Conservation (phyloP, 2,329 filamentous ascomycete species). For the Fusarium fracticaudum region DNA sequence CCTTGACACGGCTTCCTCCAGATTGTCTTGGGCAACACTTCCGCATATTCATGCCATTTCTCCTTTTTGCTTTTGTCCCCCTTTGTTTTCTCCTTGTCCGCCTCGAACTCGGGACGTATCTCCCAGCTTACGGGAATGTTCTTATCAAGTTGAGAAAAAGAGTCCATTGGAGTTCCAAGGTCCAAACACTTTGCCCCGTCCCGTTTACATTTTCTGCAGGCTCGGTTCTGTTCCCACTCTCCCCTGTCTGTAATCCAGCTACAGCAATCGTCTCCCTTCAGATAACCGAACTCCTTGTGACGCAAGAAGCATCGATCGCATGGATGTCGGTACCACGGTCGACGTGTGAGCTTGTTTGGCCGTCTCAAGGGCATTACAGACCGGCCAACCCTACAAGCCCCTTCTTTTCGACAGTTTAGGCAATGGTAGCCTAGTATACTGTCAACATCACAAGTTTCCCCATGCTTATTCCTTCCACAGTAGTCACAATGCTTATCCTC, state of each 20-base stretch:
- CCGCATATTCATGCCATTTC: slow-evolving; percentile 6
- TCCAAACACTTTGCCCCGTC: slow-evolving; percentile 15
- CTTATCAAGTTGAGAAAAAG: background rate
- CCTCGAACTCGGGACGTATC: slow-evolving; percentile 7
- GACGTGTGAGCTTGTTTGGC: slow-evolving; percentile 2
- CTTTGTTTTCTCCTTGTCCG: background rate
- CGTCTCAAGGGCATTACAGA: background rate
- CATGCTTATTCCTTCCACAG: background rate
- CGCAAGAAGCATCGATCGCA: slow-evolving; percentile 26
- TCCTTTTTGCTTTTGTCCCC: background rate
- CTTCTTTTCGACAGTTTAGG: slow-evolving; percentile 6
- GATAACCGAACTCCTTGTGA: background rate
- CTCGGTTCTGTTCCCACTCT: background rate
- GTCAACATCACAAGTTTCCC: slow-evolving; percentile 28
- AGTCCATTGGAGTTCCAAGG: background rate
- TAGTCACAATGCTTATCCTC: background rate
- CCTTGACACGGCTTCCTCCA: slow-evolving; percentile 26
- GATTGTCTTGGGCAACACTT: background rate
- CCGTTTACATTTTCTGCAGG: slow-evolving; percentile 8
- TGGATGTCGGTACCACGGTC: slow-evolving; percentile 30
- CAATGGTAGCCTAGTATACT: slow-evolving; percentile 22
- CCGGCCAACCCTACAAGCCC: background rate
- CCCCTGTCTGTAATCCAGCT: slow-evolving; percentile 25
- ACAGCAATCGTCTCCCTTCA: background rate
- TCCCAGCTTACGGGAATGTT: background rate